Conservation (phyloP, 345 rosid species). For the Heritiera fomes region DNA sequence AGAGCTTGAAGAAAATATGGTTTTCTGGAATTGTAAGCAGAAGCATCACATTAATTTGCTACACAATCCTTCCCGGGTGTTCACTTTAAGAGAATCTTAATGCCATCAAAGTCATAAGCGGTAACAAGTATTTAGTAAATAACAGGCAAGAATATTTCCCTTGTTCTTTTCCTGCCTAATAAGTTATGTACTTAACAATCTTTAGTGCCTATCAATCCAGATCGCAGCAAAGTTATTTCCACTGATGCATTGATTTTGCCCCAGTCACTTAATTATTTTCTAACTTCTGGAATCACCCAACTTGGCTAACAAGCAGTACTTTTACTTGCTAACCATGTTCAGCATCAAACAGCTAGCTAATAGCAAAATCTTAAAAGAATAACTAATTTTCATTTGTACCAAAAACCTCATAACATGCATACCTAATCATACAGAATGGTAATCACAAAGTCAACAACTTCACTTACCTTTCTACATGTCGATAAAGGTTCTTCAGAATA, state of each 20-base stretch:
- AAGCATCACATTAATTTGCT: neutral
- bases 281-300: neutral
- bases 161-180: neutral
- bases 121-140: neutral
- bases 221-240: neutral
- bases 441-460: slow-evolving; percentile 28
- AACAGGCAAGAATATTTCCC: neutral
- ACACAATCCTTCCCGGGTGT: neutral
- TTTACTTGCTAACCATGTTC: neutral
- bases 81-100: neutral
- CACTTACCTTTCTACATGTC: slow-evolving; percentile 49
- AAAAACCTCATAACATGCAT: neutral
- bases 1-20: no score
- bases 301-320: neutral
- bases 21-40: no score
- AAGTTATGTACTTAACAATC: neutral
- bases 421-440: neutral
- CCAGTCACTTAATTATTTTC: neutral
- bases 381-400: neutral
- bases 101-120: neutral
- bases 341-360: neutral
- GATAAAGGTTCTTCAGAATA: slow-evolving; percentile 48
- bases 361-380: neutral
- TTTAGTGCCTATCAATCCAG: neutral
- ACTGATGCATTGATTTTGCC: neutral